These are phyloP conservation scores for Cronartium quercuum DNA, from an alignment of 1,284 basidiomycete species.

Conservation along the genomic window DNA sequence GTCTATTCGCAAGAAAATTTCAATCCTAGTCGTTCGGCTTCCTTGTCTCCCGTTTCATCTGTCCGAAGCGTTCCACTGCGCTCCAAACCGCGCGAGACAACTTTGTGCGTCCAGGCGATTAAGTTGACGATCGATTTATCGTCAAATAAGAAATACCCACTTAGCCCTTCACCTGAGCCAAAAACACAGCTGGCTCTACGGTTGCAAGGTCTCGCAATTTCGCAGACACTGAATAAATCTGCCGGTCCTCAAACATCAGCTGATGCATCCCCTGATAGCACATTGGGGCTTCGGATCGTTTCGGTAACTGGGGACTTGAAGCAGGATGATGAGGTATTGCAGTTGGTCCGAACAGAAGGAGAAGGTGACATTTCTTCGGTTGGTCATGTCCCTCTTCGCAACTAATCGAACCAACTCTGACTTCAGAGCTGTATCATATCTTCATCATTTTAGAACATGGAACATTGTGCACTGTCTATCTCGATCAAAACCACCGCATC, in stretches of 20 bases:
- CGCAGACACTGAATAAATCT: neutral
- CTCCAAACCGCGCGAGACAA: neutral
- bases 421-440: neutral
- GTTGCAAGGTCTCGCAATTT: neutral
- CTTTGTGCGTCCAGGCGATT: neutral
- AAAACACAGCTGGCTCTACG: neutral
- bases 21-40: neutral
- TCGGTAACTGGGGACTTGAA: neutral
- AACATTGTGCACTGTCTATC: slow-evolving; percentile 3
- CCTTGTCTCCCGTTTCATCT: neutral
- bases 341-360: neutral
- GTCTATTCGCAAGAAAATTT: neutral
- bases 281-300: neutral
- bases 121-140: neutral
- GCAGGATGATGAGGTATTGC: neutral
- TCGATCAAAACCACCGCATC: slow-evolving; percentile 3
- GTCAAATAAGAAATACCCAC: neutral
- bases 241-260: neutral
- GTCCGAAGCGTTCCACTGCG: neutral
- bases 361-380: neutral
- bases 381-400: neutral
- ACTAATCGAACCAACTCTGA: neutral
- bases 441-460: neutral
- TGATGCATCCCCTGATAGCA: neutral
- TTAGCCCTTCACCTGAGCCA: neutral